These are phyloP conservation scores for Cryptomeria japonica DNA, from an alignment of 75 land plant species.

Conservation along the genomic window DNA sequence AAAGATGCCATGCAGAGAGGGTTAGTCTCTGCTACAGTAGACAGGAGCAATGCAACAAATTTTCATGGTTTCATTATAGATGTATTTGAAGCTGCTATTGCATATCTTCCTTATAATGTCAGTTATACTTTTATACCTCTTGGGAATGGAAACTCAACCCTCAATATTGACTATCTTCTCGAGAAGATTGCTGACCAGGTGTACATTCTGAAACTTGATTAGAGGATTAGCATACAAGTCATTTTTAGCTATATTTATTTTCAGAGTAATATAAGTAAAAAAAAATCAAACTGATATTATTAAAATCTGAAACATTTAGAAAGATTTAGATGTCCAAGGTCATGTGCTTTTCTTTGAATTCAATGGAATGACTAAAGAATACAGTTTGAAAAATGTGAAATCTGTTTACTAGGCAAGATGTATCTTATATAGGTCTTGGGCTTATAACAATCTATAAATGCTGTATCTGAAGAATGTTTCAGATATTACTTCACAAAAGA, in stretches of 20 bases:
- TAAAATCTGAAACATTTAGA: not conserved
- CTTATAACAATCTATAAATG: not conserved
- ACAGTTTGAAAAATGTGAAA: not conserved
- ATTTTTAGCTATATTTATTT: not conserved
- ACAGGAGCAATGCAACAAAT: not conserved
- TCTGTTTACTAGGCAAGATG: too few relatives aligned
- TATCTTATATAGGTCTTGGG: too few relatives aligned
- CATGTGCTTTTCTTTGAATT: not conserved
- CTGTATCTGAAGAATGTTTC: not conserved
- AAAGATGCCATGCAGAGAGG: constrained; percentile 22
- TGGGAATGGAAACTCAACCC: constrained; percentile 17
- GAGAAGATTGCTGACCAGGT: constrained; percentile 21
- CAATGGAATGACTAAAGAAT: not conserved
- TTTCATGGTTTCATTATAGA: constrained; percentile 24
- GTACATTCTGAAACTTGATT: not conserved
- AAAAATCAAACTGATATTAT: not conserved
- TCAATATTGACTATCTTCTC: constrained; percentile 10
- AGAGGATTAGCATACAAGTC: not conserved
- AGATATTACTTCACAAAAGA: not conserved
- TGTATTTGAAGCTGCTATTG: constrained; percentile 23
- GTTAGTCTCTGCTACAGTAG: constrained; percentile 9
- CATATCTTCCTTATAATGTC: constrained; percentile 20
- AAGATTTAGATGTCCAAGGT: not conserved
- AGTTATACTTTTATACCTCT: constrained; percentile 19
- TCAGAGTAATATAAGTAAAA: not conserved